Percentiles rank a stretch among this genome's conserved stretches.
phyloP scores from a whole-genome alignment of 805 yeast species.

The Teunomyces barrocoloradensis region DNA sequence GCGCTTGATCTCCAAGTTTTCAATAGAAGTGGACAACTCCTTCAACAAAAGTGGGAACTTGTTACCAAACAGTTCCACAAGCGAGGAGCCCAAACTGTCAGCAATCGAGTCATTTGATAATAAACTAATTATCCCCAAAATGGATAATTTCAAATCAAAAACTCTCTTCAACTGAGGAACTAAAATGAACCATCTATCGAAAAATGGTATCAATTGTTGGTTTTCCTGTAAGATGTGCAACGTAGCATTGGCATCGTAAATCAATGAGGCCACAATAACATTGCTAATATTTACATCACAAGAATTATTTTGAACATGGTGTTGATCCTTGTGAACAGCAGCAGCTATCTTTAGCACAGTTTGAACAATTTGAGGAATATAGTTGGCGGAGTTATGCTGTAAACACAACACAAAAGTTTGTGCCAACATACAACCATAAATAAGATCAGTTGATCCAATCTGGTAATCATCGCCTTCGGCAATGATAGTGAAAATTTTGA shows the following conservation, averaged over 20 bases:
- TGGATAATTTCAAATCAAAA: constrained; percentile 74
- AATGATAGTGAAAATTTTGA: constrained; percentile 47
- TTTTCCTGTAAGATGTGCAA: constrained; percentile 48
- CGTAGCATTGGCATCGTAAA: constrained; percentile 57
- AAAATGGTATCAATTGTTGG: constrained; percentile 46
- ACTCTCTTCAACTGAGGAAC: constrained; percentile 62
- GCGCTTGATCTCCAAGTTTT: constrained; percentile 60
- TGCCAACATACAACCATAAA: constrained; percentile 58
- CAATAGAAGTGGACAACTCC: constrained; percentile 70
- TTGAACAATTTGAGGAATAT: constrained; percentile 45
- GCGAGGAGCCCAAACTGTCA: constrained; percentile 14
- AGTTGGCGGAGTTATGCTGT: constrained; percentile 44
- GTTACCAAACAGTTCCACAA: constrained; percentile 41
- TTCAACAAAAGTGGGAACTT: constrained; percentile 52
- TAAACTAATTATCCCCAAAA: constrained; percentile 60
- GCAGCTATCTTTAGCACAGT: constrained; percentile 41
- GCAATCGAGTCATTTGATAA: constrained; percentile 23
- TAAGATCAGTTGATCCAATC: constrained; percentile 54
- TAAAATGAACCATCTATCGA: constrained; percentile 64
- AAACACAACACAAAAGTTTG: constrained; percentile 62
- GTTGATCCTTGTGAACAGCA: constrained; percentile 25
- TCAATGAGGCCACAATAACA: constrained; percentile 60
- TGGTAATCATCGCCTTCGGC: constrained; percentile 44
- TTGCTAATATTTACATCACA: constrained; percentile 55
- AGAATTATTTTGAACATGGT: constrained; percentile 28